Evolutionary conservation across 192 early-diverging fungal genomes (phyloP), one percentile per base, ranked within the genome.

Genomic region (Entomortierella lignicola): DNA sequence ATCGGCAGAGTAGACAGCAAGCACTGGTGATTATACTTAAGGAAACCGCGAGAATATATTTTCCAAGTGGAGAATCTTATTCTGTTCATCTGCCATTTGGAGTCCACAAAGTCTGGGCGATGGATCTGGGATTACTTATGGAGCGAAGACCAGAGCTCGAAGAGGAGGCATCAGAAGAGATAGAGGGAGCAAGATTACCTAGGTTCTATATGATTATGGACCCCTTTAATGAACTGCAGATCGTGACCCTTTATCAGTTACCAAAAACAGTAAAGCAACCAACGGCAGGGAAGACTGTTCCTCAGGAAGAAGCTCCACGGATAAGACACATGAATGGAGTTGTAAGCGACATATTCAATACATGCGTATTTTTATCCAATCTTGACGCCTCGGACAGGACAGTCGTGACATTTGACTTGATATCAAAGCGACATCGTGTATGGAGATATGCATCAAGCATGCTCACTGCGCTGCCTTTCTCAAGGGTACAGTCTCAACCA

Each of bases 71-170:
- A 18, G 68, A 84, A 15, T 54, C 72, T 11, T 57, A 77, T 20
- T 59, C 68, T 29, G 69, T 83, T 15, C 55, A 66, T 52, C 12
- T 88, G 18, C 87, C 86, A 0, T 85, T 84, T 48, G 37, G 26
- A 4, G 65, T 86, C 2, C 59, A 83, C 25, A 62, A 54, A 7
- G 83, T 81, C 6, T 87, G 84, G 84, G 79, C 87, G 2, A 71
- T 89, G 57, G 66, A 81, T 47, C 25, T 71, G 18, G 87, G 87
- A 15, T 31, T 89, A 11, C 54, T 89, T 32, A 25, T 89, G 32
- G 62, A 86, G 48, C 65, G 77, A 8, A 60, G 51, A 23, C 30
- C 50, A 1, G 81, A 77, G 21, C 68, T 69, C 23, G 58, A 56
- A 20, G 63, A 55, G 13, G 63, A 55, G 37, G 5, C 64, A 5